Evolutionary conservation across 1,284 basidiomycete species (phyloP).

Genomic region (Kwoniella shivajii): DNA sequence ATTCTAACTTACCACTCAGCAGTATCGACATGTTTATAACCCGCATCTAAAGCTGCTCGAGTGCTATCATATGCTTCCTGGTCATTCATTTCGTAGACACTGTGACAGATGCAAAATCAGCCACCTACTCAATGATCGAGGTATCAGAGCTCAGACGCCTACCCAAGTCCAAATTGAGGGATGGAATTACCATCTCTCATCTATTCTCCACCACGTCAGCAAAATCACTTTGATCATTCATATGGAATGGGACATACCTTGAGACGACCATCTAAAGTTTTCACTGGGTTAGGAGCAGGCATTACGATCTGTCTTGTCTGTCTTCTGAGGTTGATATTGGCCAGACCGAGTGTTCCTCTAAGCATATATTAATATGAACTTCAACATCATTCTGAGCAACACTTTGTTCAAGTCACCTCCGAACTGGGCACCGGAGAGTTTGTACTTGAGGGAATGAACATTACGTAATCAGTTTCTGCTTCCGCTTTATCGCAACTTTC

Average conservation of each 20-base stretch:
- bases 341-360: background rate
- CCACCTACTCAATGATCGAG: background rate
- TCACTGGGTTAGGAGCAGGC: conserved; percentile 23
- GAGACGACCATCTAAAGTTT: conserved; percentile 28
- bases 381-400: too few species aligned
- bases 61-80: conserved; percentile 63
- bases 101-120: background rate
- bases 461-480: too few species aligned
- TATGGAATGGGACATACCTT: conserved; percentile 21
- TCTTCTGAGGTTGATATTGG: background rate
- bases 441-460: too few species aligned
- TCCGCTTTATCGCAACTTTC: too few species aligned
- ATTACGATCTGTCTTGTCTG: conserved; percentile 10
- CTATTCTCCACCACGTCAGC: conserved; percentile 42
- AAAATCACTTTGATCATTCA: background rate
- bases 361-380: too few species aligned
- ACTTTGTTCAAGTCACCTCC: too few species aligned
- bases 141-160: conserved; percentile 21
- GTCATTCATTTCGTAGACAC: conserved; percentile 65
- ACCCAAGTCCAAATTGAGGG: conserved; percentile 66
- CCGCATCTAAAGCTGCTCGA: conserved; percentile 66
- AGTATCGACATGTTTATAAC: conserved; percentile 68
- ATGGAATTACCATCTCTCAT: conserved; percentile 66
- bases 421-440: too few species aligned
- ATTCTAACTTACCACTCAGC: conserved; percentile 43